Evolutionary conservation across 257 asterid species (phyloP), one percentile per base, ranked within the genome.

Genomic region (Hygrophila difformis): DNA sequence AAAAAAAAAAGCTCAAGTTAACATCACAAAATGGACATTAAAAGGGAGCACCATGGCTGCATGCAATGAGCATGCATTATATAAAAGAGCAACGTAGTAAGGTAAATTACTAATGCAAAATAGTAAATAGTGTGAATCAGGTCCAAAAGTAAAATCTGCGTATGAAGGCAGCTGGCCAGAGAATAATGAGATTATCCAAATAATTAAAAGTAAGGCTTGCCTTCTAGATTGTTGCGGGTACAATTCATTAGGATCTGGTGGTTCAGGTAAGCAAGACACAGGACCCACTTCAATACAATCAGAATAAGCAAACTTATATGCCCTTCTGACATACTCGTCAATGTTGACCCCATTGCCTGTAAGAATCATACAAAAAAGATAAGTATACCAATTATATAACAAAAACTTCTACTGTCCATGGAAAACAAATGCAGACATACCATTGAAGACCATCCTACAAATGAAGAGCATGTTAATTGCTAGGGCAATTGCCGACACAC

Each of bases 201-300:
- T 28, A 61, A 34, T 18, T 20, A 67, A 26, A 62, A 44, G 66
- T 34, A 60, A 31, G 28, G 40, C 80, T 62, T 73, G 63, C 99
- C 93, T 82, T 64, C 82, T 75, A 51, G 96, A 82, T 60, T 91
- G 92, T 54, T 82, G 81, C 74, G 99, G 93, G 75, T 91, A 91
- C 56, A 91, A 74, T 67, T 82, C 95, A 55, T 82, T 82, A 45
- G 99, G 99, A 63, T 86, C 94, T 51, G 99, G 99, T 19, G 99
- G 96, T 64, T 91, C 99, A 15, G 80, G 92, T 60, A 82, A 79
- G 81, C 93, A 73, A 47, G 96, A 79, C 47, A 91, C 88, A 3
- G 96, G 99, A 51, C 99, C 99, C 64, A 77, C 96, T 78, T 91
- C 99, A 63, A 91, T 79, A 69, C 95, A 82, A 57, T 91, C 99